Evolutionary conservation across 768 basidiomycete genomes (phyloP).

Genomic region (Astraeus odoratus): DNA sequence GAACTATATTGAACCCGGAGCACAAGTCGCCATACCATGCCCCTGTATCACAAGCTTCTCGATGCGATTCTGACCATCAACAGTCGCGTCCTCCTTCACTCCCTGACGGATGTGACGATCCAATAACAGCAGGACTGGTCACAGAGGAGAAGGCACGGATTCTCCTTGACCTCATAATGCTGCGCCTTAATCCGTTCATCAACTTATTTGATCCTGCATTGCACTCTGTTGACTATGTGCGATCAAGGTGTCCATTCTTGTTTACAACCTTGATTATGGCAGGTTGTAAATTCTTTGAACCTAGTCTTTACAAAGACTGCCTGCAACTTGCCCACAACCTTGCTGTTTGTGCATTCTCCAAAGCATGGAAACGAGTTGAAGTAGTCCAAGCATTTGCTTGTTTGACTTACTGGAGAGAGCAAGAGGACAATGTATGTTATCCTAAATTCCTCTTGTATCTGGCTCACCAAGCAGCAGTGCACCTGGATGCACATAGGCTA

Average conservation of each 20-base stretch:
- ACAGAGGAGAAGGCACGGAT: slow-evolving; percentile 62
- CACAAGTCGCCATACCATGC: slow-evolving; percentile 33
- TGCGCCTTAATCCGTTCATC: slow-evolving; percentile 84
- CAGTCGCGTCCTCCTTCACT: slow-evolving; percentile 28
- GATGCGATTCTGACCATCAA: slow-evolving; percentile 33
- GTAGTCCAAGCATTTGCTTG: slow-evolving; percentile 87
- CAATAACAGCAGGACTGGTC: slow-evolving; percentile 64
- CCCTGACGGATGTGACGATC: slow-evolving; percentile 47
- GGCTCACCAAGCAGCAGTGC: slow-evolving; percentile 36
- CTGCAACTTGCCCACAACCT: slow-evolving; percentile 68
- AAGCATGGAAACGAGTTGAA: slow-evolving; percentile 76
- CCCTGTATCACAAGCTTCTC: slow-evolving; percentile 22
- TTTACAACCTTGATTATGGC: slow-evolving; percentile 83
- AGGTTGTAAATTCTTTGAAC: slow-evolving; percentile 77
- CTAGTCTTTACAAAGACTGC: slow-evolving; percentile 57
- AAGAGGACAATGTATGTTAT: slow-evolving; percentile 65
- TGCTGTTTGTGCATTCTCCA: slow-evolving; percentile 70
- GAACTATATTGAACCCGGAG: slow-evolving; percentile 75
- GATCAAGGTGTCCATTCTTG: slow-evolving; percentile 71
- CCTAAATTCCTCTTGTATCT: slow-evolving; percentile 3
- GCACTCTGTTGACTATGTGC: slow-evolving; percentile 75
- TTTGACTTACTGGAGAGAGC: slow-evolving; percentile 85
- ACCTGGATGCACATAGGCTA: slow-evolving; percentile 89
- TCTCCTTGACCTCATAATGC: slow-evolving; percentile 72
- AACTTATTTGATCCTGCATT: slow-evolving; percentile 84